Conservation (phyloP, 78 protist species). For the Emiliania huxleyi region DNA sequence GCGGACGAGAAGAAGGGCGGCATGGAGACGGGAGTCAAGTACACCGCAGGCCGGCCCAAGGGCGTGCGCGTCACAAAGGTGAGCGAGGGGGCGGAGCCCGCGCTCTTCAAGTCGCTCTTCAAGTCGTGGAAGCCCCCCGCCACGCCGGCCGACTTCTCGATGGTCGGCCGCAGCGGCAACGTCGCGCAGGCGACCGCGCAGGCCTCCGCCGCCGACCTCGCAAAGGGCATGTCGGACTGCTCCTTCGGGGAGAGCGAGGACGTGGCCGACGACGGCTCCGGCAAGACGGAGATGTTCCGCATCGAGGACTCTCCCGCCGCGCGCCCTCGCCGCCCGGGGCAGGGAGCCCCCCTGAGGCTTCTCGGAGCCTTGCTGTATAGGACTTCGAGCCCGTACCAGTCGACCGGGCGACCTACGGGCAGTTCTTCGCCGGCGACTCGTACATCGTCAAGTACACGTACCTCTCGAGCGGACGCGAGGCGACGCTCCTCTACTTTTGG, state of each 20-base stretch:
- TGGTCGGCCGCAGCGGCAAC: neutral
- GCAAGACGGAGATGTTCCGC: neutral
- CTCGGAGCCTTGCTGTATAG: too few species aligned
- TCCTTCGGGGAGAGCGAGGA: neutral
- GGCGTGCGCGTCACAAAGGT: neutral
- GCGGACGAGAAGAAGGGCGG: neutral
- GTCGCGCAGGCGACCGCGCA: neutral
- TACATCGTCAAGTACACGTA: conserved; percentile 64
- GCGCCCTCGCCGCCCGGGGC: too few species aligned
- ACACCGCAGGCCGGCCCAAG: neutral
- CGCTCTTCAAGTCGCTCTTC: neutral
- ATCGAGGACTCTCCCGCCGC: too few species aligned
- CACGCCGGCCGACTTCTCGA: neutral
- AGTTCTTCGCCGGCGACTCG: conserved; percentile 59
- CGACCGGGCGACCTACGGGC: conserved; percentile 30
- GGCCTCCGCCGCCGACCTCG: neutral
- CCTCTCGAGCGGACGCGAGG: neutral
- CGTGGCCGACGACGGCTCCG: neutral
- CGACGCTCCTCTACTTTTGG: conserved; percentile 53
- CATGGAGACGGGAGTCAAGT: conserved; percentile 5
- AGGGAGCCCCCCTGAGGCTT: too few species aligned
- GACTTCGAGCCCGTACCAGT: neutral
- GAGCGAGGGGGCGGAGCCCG: neutral
- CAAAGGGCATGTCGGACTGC: too few species aligned
- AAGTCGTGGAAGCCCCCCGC: neutral